Conservation (phyloP, 768 basidiomycete genomes). For the Kwoniella mangroviensis region DNA sequence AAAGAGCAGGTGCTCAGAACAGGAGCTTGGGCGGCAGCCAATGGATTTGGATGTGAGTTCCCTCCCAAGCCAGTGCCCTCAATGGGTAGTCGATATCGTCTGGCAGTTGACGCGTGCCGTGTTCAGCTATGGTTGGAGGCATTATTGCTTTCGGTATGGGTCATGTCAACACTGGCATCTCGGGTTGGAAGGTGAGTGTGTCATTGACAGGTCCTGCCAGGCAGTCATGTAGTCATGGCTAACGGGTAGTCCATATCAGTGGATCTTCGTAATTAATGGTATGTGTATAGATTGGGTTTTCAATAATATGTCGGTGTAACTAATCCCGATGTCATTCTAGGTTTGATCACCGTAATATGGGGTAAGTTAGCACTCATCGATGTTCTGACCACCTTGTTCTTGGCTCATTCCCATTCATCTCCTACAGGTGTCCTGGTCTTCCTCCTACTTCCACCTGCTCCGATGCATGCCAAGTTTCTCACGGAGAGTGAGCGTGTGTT, state of each 20-base stretch:
- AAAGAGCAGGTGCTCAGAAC: conserved; percentile 12
- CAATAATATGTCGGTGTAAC: not conserved
- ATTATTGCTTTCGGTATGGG: conserved; percentile 13
- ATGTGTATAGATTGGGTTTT: not conserved
- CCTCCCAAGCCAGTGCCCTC: not conserved
- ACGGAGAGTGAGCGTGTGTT: conserved; percentile 2
- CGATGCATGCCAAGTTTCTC: conserved; percentile 10
- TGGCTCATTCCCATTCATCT: not conserved
- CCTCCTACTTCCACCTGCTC: conserved; percentile 6
- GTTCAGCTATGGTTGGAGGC: conserved; percentile 7
- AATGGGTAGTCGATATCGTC: not conserved
- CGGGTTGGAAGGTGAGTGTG: conserved; percentile 10
- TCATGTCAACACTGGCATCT: conserved; percentile 12
- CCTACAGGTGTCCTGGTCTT: conserved; percentile 1
- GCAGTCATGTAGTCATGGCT: not conserved
- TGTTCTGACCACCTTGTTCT: not conserved
- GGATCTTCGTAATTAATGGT: conserved; percentile 15
- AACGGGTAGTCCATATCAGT: not conserved
- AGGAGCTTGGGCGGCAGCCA: conserved; percentile 9
- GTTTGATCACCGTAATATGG: conserved; percentile 6
- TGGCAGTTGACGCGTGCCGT: not conserved
- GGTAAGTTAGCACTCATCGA: not conserved
- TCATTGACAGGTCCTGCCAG: too few species aligned
- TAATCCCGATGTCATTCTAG: not conserved
- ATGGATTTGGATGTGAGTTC: conserved; percentile 8